Evolutionary conservation across 352 stramenopile species (phyloP).

Genomic region (Pythium scleroteichum): DNA sequence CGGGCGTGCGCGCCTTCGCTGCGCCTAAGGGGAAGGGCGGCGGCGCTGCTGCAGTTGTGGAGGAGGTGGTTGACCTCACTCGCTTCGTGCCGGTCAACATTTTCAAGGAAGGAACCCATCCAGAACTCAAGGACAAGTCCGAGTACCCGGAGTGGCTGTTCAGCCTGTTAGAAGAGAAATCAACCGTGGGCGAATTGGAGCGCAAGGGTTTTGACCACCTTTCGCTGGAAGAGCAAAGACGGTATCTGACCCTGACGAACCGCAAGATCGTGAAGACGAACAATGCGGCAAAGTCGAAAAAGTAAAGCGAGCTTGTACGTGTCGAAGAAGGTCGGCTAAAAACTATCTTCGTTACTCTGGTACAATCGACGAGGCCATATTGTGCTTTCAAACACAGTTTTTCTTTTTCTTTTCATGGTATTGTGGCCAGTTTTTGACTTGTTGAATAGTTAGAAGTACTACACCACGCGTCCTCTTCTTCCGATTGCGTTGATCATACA

Average conservation of each 20-base stretch:
- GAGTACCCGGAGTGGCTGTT: slow-evolving; percentile 87
- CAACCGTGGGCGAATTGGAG: slow-evolving; percentile 77
- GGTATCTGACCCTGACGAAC: slow-evolving; percentile 76
- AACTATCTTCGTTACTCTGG: no score
- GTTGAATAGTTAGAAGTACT: no score
- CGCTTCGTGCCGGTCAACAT: slow-evolving; percentile 85
- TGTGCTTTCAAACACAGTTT: no score
- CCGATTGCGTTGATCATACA: no score
- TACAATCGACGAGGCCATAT: no score
- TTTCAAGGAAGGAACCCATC: slow-evolving; percentile 80
- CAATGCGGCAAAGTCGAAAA: slow-evolving; percentile 86
- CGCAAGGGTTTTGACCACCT: slow-evolving; percentile 81
- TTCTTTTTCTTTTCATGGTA: no score
- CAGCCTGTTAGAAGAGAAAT: slow-evolving; percentile 71
- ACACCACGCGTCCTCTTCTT: no score
- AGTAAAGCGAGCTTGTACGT: slow-evolving; percentile 52
- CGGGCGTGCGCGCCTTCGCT: slow-evolving; percentile 54
- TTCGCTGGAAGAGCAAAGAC: slow-evolving; percentile 73
- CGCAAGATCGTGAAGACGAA: slow-evolving; percentile 67
- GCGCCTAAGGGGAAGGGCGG: slow-evolving; percentile 72
- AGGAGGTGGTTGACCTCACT: slow-evolving; percentile 75
- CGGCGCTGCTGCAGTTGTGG: slow-evolving; percentile 45
- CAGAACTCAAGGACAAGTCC: slow-evolving; percentile 75
- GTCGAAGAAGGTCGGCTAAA: no score
- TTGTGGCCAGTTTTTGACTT: no score